Percentiles rank a stretch among this genome's conserved stretches.
phyloP scores from a whole-genome alignment of 2,329 filamentous ascomycete genomes.

The Fusarium ramigenum region DNA sequence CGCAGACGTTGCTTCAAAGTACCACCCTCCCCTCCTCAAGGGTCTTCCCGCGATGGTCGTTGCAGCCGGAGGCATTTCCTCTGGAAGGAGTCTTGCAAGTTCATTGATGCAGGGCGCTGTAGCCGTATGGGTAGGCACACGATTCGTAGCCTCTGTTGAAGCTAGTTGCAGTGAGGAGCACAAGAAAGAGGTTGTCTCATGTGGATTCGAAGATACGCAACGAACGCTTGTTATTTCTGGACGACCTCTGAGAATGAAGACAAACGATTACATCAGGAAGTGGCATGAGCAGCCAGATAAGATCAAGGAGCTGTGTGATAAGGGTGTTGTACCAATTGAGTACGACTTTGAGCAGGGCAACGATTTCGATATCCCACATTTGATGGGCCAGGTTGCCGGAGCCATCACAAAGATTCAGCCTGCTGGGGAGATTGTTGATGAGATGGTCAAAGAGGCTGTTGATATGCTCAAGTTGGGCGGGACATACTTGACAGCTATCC shows the following conservation, averaged over 20 bases:
- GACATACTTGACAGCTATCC: conserved; percentile 61
- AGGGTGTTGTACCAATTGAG: conserved; percentile 82
- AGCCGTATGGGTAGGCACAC: conserved; percentile 93
- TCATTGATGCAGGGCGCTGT: conserved; percentile 87
- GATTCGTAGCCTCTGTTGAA: conserved; percentile 86
- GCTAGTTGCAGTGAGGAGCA: conserved; percentile 83
- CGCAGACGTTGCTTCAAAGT: conserved; percentile 81
- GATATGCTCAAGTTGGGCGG: conserved; percentile 71
- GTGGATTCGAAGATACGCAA: conserved; percentile 80
- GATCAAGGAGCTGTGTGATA: conserved; percentile 78
- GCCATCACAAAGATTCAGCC: conserved; percentile 81
- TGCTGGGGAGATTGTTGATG: conserved; percentile 83
- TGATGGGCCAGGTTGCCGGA: conserved; percentile 95
- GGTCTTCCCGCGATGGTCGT: conserved; percentile 81
- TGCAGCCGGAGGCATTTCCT: conserved; percentile 87
- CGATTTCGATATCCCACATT: conserved; percentile 84
- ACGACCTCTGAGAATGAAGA: conserved; percentile 79
- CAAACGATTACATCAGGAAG: conserved; percentile 82
- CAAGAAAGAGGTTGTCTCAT: conserved; percentile 85
- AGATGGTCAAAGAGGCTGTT: conserved; percentile 85
- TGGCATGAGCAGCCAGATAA: conserved; percentile 83
- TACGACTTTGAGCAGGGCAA: conserved; percentile 84
- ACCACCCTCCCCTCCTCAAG: conserved; percentile 74
- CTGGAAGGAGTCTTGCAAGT: conserved; percentile 82
- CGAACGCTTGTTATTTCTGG: conserved; percentile 86